Percentiles rank a stretch among this genome's conserved stretches.
phyloP scores from a whole-genome alignment of 1,139 yeast species.

The Suhomyces coccinellae region DNA sequence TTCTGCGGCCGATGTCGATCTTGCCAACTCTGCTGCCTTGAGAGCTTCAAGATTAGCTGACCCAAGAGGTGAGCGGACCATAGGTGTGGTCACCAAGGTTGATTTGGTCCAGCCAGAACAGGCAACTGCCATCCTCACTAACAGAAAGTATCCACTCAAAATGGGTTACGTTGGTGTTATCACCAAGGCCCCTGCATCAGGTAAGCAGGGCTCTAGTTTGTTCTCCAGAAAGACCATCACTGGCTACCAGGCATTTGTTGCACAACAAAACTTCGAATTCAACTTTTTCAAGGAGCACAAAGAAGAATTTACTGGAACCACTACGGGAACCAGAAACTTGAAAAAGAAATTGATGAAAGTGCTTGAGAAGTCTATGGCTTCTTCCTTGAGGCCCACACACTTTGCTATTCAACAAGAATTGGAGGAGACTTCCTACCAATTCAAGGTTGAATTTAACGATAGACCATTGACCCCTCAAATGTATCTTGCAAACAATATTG shows the following conservation, averaged over 20 bases:
- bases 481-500: slow-evolving; percentile 89
- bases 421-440: slow-evolving; percentile 90
- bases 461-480: slow-evolving; percentile 91
- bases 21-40: slow-evolving; percentile 93
- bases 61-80: slow-evolving; percentile 91
- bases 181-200: slow-evolving; percentile 64
- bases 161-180: slow-evolving; percentile 99
- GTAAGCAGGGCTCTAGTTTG: slow-evolving; percentile 24
- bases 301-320: slow-evolving; percentile 60
- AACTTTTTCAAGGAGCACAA: slow-evolving; percentile 60
- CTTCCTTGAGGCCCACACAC: slow-evolving; percentile 84
- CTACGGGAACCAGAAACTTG: slow-evolving; percentile 74
- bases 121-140: slow-evolving; percentile 69
- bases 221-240: slow-evolving; percentile 39
- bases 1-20: slow-evolving; percentile 96
- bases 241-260: slow-evolving; percentile 50
- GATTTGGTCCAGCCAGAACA: slow-evolving; percentile 80
- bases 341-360: slow-evolving; percentile 82
- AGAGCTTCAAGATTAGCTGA: slow-evolving; percentile 92
- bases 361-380: slow-evolving; percentile 88
- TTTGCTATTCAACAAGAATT: slow-evolving; percentile 83
- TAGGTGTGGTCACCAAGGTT: slow-evolving; percentile 92
- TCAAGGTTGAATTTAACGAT: slow-evolving; percentile 95
- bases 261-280: slow-evolving; percentile 68
- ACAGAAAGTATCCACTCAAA: slow-evolving; percentile 80